phyloP scores from a whole-genome alignment of 306 rosid genomes.

The Gillenia trifoliata region DNA sequence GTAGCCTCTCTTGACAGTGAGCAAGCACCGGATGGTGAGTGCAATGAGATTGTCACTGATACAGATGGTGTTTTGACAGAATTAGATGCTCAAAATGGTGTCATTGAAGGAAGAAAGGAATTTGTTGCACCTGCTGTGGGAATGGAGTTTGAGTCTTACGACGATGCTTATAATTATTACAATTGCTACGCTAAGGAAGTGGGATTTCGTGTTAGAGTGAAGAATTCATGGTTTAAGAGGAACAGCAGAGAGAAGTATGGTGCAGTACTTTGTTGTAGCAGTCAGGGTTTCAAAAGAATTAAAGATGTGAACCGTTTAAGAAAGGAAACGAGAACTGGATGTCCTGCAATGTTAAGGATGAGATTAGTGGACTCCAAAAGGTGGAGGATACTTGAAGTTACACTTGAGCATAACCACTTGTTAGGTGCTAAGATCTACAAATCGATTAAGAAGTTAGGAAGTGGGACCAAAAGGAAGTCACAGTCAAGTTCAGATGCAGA shows the following conservation, averaged over 20 bases:
- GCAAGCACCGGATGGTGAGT: conserved; percentile 46
- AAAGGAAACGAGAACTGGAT: conserved; percentile 93
- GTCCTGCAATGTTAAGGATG: conserved; percentile 98
- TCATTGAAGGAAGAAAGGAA: conserved; percentile 52
- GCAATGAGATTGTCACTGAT: conserved; percentile 48
- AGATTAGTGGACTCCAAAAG: conserved; percentile 76
- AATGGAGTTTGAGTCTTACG: conserved; percentile 93
- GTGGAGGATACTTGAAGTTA: conserved; percentile 88
- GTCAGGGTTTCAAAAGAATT: conserved; percentile 92
- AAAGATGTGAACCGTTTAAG: conserved; percentile 83
- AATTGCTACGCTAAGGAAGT: conserved; percentile 90
- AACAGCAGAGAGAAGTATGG: conserved; percentile 94
- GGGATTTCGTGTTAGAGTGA: conserved; percentile 90
- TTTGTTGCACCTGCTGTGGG: conserved; percentile 84
- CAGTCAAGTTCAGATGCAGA: conserved; percentile 53
- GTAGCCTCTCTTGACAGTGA: conserved; percentile 42
- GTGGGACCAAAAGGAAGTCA: conserved; percentile 55
- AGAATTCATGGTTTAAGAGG: conserved; percentile 95
- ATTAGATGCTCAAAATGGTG: conserved; percentile 49
- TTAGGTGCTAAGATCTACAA: conserved; percentile 61
- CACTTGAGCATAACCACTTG: conserved; percentile 81
- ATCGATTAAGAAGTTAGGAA: conserved; percentile 55
- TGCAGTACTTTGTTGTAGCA: conserved; percentile 96
- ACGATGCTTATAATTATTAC: conserved; percentile 89
- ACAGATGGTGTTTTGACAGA: conserved; percentile 39